phyloP scores from a whole-genome alignment of 129 eudicot genomes.

The Arctium lappa region DNA sequence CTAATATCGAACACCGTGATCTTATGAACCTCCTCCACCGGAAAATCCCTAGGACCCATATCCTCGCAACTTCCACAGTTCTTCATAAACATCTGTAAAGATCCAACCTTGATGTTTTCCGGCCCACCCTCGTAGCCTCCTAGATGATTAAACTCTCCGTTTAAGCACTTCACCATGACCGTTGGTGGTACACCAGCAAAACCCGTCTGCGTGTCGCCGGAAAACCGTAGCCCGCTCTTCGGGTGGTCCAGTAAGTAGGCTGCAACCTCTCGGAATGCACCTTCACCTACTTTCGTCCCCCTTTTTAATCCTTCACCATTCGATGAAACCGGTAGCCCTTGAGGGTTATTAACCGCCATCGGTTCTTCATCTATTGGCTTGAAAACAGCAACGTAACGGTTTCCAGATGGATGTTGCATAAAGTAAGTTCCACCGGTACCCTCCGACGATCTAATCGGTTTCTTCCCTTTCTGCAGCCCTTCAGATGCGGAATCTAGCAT shows the following conservation, averaged over 20 bases:
- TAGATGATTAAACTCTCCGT: constrained; percentile 51
- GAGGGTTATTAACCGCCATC: constrained; percentile 61
- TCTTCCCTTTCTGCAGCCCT: constrained; percentile 48
- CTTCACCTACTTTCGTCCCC: constrained; percentile 73
- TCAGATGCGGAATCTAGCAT: constrained; percentile 41
- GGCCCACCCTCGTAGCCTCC: constrained; percentile 38
- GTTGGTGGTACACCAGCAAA: constrained; percentile 73
- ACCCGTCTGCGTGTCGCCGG: constrained; percentile 29
- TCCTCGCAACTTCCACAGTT: constrained; percentile 70
- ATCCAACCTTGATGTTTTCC: constrained; percentile 46
- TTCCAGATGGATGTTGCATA: constrained; percentile 58
- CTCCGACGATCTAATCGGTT: constrained; percentile 53
- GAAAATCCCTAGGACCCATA: constrained; percentile 65
- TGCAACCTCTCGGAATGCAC: constrained; percentile 67
- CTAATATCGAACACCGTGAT: constrained; percentile 63
- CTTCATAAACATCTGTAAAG: constrained; percentile 60
- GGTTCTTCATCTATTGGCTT: constrained; percentile 76
- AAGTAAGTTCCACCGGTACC: constrained; percentile 70
- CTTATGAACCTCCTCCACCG: constrained; percentile 68
- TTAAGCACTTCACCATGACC: constrained; percentile 52
- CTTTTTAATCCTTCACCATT: constrained; percentile 63
- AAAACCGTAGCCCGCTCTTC: constrained; percentile 26
- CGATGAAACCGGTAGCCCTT: constrained; percentile 48
- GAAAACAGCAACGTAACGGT: constrained; percentile 46
- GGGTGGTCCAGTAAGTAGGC: constrained; percentile 69